These are phyloP conservation scores for Dactylis glomerata DNA, from an alignment of 176 grass and related monocot genomes.

Conservation along the genomic window DNA sequence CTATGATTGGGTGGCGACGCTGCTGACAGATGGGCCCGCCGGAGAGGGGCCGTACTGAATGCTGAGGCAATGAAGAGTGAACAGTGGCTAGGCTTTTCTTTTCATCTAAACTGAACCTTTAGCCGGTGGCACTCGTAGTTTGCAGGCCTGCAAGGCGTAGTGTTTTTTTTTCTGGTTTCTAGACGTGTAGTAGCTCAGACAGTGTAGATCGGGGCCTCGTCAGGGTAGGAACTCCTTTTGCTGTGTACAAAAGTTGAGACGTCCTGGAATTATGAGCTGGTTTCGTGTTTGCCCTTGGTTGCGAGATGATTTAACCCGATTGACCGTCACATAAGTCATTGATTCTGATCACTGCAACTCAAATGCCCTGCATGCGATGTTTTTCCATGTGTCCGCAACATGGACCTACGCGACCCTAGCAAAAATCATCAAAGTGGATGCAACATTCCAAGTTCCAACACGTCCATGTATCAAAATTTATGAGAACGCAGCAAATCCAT, in stretches of 20 bases:
- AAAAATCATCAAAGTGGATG: not conserved
- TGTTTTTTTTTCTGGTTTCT: not conserved
- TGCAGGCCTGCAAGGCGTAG: not conserved
- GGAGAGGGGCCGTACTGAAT: not conserved
- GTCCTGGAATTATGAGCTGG: not conserved
- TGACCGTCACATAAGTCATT: too few relatives aligned
- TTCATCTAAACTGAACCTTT: not conserved
- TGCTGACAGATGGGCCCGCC: conserved; percentile 31
- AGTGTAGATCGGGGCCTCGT: not conserved
- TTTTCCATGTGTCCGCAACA: not conserved
- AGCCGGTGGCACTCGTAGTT: not conserved
- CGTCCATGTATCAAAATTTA: not conserved
- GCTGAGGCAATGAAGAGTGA: not conserved
- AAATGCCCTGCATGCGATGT: not conserved
- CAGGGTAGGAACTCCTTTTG: not conserved
- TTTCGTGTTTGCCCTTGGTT: not conserved
- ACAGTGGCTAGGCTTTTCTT: not conserved
- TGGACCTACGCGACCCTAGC: not conserved
- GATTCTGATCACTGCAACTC: too few relatives aligned
- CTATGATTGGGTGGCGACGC: conserved; percentile 27
- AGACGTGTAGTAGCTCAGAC: not conserved
- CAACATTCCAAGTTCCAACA: not conserved
- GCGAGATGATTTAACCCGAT: not conserved
- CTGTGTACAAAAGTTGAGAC: not conserved
- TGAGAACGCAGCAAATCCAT: not conserved